Evolutionary conservation across 1,139 yeast genomes (phyloP).

Genomic region (Kurtzmaniella quercitrusa): DNA sequence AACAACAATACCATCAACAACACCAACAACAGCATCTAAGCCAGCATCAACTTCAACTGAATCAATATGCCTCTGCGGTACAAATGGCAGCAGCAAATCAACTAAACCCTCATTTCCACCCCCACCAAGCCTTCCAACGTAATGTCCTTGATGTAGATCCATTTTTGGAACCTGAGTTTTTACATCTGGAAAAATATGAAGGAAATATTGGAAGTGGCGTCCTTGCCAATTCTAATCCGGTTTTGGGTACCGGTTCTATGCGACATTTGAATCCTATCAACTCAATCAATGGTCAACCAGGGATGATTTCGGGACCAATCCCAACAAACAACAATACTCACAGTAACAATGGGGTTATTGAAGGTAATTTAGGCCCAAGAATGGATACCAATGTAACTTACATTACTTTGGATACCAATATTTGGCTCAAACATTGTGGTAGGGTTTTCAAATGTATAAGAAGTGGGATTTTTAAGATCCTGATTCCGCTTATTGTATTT

Average conservation of each 20-base stretch:
- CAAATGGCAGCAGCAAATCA: conserved; percentile 4
- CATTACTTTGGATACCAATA: conserved; percentile 70
- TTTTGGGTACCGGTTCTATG: neutral
- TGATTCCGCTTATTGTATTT: conserved; percentile 71
- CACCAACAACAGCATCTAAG: neutral
- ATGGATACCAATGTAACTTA: conserved; percentile 56
- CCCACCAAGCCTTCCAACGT: conserved; percentile 13
- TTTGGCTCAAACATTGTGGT: conserved; percentile 81
- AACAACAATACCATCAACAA: conserved; percentile 10
- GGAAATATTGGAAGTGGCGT: neutral
- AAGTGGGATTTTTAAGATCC: conserved; percentile 50
- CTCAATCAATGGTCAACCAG: neutral
- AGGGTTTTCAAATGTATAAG: conserved; percentile 66
- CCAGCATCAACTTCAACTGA: neutral
- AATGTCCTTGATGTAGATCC: conserved; percentile 7
- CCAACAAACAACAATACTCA: neutral
- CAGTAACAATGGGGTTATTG: conserved; percentile 12
- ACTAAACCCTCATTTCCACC: conserved; percentile 16
- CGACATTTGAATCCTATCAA: neutral
- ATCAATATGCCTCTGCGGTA: neutral
- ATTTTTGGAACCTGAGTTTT: conserved; percentile 1
- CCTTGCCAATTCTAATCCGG: neutral
- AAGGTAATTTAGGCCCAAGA: conserved; percentile 43
- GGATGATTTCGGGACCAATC: neutral
- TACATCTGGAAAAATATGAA: neutral